These are phyloP conservation scores for Aspergillus diversus DNA, from an alignment of 495 filamentous ascomycete genomes.

Conservation along the genomic window DNA sequence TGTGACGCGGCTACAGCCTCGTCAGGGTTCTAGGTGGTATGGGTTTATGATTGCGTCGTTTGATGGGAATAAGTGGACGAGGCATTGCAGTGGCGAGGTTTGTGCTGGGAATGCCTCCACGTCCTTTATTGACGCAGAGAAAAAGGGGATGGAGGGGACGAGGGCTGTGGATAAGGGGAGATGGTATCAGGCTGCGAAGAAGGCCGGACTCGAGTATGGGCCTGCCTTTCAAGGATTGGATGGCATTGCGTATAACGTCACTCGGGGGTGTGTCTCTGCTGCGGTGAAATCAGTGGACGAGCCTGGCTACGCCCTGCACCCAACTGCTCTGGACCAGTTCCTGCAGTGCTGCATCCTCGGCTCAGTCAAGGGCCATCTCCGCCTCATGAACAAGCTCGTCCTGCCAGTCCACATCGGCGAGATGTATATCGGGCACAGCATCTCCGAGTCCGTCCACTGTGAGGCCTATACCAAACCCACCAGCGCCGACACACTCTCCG, in stretches of 20 bases:
- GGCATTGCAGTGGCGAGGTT: slow-evolving; percentile 45
- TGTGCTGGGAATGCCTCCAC: background rate
- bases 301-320: background rate
- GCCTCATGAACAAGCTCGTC: background rate
- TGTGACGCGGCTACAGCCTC: slow-evolving; percentile 39
- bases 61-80: slow-evolving; percentile 41
- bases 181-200: background rate
- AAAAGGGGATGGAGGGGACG: background rate
- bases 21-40: slow-evolving; percentile 45
- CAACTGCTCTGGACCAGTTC: background rate
- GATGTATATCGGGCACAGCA: background rate
- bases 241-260: background rate
- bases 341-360: background rate
- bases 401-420: slow-evolving; percentile 6
- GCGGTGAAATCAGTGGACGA: background rate
- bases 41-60: slow-evolving; percentile 49
- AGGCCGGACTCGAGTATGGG: background rate
- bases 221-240: background rate
- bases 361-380: background rate
- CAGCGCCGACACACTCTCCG: background rate
- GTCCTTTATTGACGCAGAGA: background rate
- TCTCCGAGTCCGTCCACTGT: background rate
- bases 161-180: slow-evolving; percentile 2
- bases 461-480: background rate
- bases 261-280: background rate